Conservation (phyloP, 352 stramenopile genomes). For the Phytophthora pseudosyringae region DNA sequence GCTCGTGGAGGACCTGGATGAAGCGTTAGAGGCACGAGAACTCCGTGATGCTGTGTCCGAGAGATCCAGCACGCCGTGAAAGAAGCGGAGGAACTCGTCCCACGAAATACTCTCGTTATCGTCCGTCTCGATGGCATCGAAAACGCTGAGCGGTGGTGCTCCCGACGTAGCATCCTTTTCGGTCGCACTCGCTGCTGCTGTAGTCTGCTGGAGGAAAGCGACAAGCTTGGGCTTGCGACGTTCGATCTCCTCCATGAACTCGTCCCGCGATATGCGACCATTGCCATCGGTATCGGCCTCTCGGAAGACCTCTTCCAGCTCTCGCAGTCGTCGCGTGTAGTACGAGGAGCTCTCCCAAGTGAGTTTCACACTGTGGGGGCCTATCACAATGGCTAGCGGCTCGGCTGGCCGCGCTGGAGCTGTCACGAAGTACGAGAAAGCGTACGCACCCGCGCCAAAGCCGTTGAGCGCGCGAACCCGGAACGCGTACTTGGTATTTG, state of each 20-base stretch:
- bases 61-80: slow-evolving; percentile 66
- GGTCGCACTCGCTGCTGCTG: slow-evolving; percentile 4
- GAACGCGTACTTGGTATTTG: slow-evolving; percentile 92
- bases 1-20: slow-evolving; percentile 19
- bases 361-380: slow-evolving; percentile 76
- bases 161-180: slow-evolving; percentile 4
- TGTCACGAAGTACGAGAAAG: slow-evolving; percentile 89
- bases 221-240: slow-evolving; percentile 75
- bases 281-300: slow-evolving; percentile 79
- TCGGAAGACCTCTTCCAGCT: slow-evolving; percentile 85
- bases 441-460: slow-evolving; percentile 88
- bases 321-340: slow-evolving; percentile 66
- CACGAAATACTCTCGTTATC: slow-evolving; percentile 90
- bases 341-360: slow-evolving; percentile 79
- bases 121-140: slow-evolving; percentile 91
- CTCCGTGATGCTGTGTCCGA: slow-evolving; percentile 31
- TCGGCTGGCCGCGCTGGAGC: slow-evolving; percentile 67
- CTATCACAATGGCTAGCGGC: slow-evolving; percentile 70
- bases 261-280: slow-evolving; percentile 78
- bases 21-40: slow-evolving; percentile 19
- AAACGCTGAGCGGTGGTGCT: slow-evolving; percentile 67
- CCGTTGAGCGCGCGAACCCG: slow-evolving; percentile 91
- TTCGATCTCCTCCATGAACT: slow-evolving; percentile 89
- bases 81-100: slow-evolving; percentile 85
- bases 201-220: slow-evolving; percentile 78